Evolutionary conservation across 305 asterid genomes (phyloP), one percentile per base, ranked within the genome.

Genomic region (Solanum hybrid): DNA sequence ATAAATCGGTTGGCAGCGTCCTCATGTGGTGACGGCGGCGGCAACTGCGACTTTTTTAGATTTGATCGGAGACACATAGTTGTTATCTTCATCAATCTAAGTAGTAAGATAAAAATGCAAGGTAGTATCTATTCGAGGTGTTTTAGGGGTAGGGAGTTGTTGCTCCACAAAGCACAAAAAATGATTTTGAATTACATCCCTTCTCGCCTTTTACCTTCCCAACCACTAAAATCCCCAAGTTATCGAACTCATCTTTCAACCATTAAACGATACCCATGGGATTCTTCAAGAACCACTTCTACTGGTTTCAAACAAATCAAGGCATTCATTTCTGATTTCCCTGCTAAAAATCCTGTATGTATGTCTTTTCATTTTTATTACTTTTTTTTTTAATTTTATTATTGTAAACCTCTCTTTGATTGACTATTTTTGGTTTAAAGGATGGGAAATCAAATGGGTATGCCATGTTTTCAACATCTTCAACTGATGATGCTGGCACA

Each of bases 271-370:
- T 92, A 89, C 87, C 93, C 91, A 26, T 92, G 97, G 97, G 90
- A 84, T 88, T 72, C 96, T 78, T 71, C 93, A 86, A 92, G 95
- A 88, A 78, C 92, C 40, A 88, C 91, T 89, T 91, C 96, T 31
- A 88, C 77, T 87, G 80, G 89, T 56, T 89, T 92, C 88, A 91
- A 82, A 87, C 93, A 24, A 51, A 34, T 95, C 91, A 95, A 93
- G 78, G 95, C 95, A 56, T 96, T 97, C 93, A 93, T 95, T 78
- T 93, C 96, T 31, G 95, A 95, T 87, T 91, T 92, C 75, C 93
- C 99, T 64, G 77, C 97, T 84, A 93, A 89, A 78, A 34, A 92
- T 35, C 93, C 93, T 37, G 99, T 97, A 27, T 40, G 15, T 97
- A 14, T 40, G 15, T 36, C 13, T 75, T 14, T 13, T 72, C 9